A percentile compares a stretch with the other conserved stretches of the same genome.
Evolutionary conservation across 2,329 filamentous ascomycete genomes (phyloP).

Genomic region (Penicillium sp.): DNA sequence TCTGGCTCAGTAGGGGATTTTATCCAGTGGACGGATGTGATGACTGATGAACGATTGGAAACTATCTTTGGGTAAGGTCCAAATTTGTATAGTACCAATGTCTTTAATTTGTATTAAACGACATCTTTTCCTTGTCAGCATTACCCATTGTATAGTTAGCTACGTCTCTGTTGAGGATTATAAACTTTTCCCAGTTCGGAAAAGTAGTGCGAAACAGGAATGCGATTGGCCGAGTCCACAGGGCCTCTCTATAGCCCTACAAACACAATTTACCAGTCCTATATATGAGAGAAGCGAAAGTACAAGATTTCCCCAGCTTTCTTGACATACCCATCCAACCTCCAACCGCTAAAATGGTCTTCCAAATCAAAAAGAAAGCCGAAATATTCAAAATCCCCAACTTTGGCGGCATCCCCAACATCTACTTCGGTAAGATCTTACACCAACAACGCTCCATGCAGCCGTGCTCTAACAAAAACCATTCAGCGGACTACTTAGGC

Average conservation of each 20-base stretch:
- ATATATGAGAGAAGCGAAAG: neutral
- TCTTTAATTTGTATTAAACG: neutral
- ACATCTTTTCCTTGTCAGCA: neutral
- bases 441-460: neutral
- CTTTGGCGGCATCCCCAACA: neutral
- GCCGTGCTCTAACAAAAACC: neutral
- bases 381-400: neutral
- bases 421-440: neutral
- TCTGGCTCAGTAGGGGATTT: neutral
- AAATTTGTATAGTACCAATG: neutral
- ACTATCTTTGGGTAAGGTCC: neutral
- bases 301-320: neutral
- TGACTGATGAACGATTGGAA: slow-evolving; percentile 3
- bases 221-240: neutral
- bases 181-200: neutral
- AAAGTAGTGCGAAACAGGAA: neutral
- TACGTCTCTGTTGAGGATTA: neutral
- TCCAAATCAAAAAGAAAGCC: neutral
- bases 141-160: neutral
- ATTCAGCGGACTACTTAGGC: neutral
- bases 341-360: neutral
- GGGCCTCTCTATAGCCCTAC: neutral
- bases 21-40: slow-evolving; percentile 1
- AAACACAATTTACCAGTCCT: no score
- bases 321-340: neutral